Evolutionary conservation across 1,284 basidiomycete species (phyloP).

Genomic region (Fistulinella staudtii): DNA sequence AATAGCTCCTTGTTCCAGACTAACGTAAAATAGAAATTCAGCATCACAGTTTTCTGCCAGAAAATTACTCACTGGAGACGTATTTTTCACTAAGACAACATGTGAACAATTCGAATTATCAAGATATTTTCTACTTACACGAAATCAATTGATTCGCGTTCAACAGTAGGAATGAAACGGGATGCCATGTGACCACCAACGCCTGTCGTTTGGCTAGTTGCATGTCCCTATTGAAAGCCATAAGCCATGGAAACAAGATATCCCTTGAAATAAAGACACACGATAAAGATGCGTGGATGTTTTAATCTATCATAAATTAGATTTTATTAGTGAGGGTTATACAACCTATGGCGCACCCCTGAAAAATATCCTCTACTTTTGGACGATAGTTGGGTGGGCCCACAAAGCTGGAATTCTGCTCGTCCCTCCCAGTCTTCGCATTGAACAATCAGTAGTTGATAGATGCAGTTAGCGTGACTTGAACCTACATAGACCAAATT

Average conservation of each 20-base stretch:
- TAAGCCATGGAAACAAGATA: background rate
- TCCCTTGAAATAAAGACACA: conserved; percentile 1
- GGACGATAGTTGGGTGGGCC: conserved; percentile 57
- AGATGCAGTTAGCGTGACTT: background rate
- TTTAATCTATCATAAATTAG: conserved; percentile 44
- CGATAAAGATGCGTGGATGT: conserved; percentile 72
- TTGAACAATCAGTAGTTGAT: background rate
- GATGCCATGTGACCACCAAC: conserved; percentile 90
- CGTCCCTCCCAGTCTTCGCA: conserved; percentile 78
- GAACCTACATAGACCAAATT: conserved; percentile 80
- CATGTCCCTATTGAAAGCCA: conserved; percentile 52
- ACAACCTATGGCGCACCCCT: conserved; percentile 56
- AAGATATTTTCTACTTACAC: conserved; percentile 23
- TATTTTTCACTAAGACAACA: background rate
- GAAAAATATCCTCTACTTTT: conserved; percentile 77
- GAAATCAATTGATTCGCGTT: conserved; percentile 91
- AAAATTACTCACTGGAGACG: background rate
- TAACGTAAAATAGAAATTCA: background rate
- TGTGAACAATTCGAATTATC: background rate
- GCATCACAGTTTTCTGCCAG: too few species aligned
- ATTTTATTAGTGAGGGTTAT: conserved; percentile 1
- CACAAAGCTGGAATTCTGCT: conserved; percentile 73
- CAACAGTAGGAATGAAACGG: conserved; percentile 95
- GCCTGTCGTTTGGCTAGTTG: conserved; percentile 90
- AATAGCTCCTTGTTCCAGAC: conserved; percentile 87